Evolutionary conservation across 2,329 filamentous ascomycete genomes (phyloP), one percentile per base, ranked within the genome.

Genomic region (Onygena corvina): DNA sequence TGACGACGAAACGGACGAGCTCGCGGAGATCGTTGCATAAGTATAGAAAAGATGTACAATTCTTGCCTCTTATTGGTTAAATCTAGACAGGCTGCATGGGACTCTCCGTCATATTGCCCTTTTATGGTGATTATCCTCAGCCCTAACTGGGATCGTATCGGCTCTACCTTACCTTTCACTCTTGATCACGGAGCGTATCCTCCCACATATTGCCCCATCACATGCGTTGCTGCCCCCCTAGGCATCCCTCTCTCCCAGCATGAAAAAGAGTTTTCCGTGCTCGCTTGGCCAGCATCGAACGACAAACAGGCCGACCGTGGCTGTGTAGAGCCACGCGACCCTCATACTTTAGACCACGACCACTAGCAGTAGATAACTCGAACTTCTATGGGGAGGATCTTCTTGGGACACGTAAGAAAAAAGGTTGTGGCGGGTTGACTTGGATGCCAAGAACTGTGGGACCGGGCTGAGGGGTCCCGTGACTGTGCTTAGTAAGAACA

Each of bases 91-190:
- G 12, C 16, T n/a, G 35, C 35, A 23, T 21, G 35, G 25, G 12
- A 18, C 21, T 38, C 20, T 38, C 18, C 11, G 21, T n/a, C n/a
- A n/a, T 9, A n/a, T 40, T n/a, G 7, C 3, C 36, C 36, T 23
- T 42, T 20, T 42, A n/a, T n/a, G 38, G 27, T 21, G 38, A 42
- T 42, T 42, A 23, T n/a, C 38, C 27, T 42, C 38, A 42, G 38
- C 38, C 38, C 38, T 42, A 42, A 40, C 35, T 9, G 18, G 35
- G 20, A 21, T 40, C 35, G n/a, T 29, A 21, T 42, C 25, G 16
- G 20, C 38, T 25, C 11, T n/a, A 27, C 18, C 36, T 23, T 25
- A 16, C 4, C 33, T 14, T 4, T 35, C 33, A 35, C 29, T 31
- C 3, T 14, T 4, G 18, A 8, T 35, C 30, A 12, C 14, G 11